Percentiles rank a stretch among this genome's conserved stretches.
Conservation (phyloP, 352 stramenopile species). For the Globisporangium sylvaticum region DNA sequence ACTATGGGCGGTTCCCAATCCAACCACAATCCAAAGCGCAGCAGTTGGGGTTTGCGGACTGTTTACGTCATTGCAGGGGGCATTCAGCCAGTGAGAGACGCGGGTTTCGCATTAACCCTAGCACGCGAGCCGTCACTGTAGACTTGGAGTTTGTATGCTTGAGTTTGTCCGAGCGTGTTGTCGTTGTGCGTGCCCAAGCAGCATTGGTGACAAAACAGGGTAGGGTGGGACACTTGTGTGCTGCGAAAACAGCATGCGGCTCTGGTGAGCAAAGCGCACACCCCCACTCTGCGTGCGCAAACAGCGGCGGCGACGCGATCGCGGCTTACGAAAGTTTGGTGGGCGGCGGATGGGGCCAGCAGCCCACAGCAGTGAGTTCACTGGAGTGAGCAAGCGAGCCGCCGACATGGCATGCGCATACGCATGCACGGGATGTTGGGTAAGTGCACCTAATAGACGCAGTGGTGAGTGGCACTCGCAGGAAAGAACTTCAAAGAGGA, state of each 20-base stretch:
- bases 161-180: not conserved
- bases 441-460: not conserved
- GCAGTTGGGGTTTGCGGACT: not conserved
- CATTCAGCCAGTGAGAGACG: constrained; percentile 6
- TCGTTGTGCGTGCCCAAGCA: not conserved
- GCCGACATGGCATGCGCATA: not conserved
- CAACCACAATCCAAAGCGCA: not conserved
- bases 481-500: not conserved
- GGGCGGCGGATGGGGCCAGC: not conserved
- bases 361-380: not conserved
- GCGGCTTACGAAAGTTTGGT: not conserved
- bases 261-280: not conserved
- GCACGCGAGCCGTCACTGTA: not conserved
- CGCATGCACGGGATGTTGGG: not conserved
- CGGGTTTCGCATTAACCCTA: not conserved
- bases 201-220: not conserved
- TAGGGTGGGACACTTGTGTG: not conserved
- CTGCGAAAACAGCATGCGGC: not conserved
- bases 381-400: not conserved
- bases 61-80: constrained; percentile 9
- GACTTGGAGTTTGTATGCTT: constrained; percentile 4
- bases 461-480: not conserved
- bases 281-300: not conserved
- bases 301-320: not conserved
- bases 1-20: not conserved